phyloP scores from a whole-genome alignment of 352 stramenopile genomes.

The Globisporangium nunn region DNA sequence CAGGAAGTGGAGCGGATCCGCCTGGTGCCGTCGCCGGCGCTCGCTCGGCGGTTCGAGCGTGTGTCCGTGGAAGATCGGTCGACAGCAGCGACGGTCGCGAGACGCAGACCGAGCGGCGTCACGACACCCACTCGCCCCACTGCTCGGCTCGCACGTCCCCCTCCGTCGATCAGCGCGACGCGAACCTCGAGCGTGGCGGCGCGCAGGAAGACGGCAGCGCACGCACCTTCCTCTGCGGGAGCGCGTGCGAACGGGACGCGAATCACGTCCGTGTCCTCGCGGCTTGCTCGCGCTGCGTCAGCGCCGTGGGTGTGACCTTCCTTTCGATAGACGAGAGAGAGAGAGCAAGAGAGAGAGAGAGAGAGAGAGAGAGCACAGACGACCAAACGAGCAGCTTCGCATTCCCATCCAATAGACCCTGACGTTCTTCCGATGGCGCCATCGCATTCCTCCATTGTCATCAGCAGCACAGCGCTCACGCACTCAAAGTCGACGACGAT shows the following conservation, averaged over 20 bases:
- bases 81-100: background rate
- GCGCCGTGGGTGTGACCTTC: constrained; percentile 9
- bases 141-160: background rate
- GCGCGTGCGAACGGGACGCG: background rate
- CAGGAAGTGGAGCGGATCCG: constrained; percentile 43
- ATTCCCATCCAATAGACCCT: background rate
- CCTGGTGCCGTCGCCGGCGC: constrained; percentile 32
- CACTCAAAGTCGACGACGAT: no score
- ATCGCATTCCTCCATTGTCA: background rate
- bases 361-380: background rate
- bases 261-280: constrained; percentile 3
- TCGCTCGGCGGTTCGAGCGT: constrained; percentile 39
- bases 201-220: background rate
- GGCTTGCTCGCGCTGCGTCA: constrained; percentile 7
- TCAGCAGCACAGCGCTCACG: background rate
- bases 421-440: background rate
- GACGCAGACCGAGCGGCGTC: constrained; percentile 32
- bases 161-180: constrained; percentile 7
- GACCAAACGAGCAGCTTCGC: background rate
- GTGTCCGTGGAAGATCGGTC: constrained; percentile 17
- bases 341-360: no score
- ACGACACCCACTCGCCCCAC: constrained; percentile 2
- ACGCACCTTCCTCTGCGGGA: background rate
- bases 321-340: no score
- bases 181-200: constrained; percentile 2